Conservation (phyloP, 2,329 filamentous ascomycete species). For the Trichoderma guizhouense region DNA sequence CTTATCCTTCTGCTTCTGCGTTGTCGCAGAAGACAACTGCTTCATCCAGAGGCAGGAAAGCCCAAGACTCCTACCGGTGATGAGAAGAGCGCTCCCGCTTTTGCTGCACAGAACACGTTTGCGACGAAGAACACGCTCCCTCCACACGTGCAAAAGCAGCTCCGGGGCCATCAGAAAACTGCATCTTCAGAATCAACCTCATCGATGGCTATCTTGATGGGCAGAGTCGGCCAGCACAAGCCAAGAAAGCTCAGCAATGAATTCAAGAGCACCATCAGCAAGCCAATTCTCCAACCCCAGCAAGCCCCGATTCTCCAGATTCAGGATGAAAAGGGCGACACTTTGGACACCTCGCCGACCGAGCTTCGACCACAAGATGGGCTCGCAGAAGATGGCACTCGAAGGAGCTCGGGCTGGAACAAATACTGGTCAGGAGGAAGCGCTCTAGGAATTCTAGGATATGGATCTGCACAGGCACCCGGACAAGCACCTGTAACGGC, state of each 20-base stretch:
- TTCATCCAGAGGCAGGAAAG: slow-evolving; percentile 47
- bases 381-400: slow-evolving; percentile 41
- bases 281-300: slow-evolving; percentile 52
- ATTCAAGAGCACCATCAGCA: slow-evolving; percentile 61
- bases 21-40: slow-evolving; percentile 51
- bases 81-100: slow-evolving; percentile 56
- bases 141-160: slow-evolving; percentile 34
- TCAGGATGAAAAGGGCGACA: slow-evolving; percentile 43
- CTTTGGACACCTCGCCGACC: slow-evolving; percentile 34
- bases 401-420: slow-evolving; percentile 72
- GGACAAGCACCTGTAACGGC: not conserved
- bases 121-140: slow-evolving; percentile 43
- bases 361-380: slow-evolving; percentile 37
- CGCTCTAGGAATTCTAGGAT: slow-evolving; percentile 62
- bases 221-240: slow-evolving; percentile 52
- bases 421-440: slow-evolving; percentile 74
- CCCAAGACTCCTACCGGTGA: slow-evolving; percentile 43
- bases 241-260: slow-evolving; percentile 53
- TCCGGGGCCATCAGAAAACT: slow-evolving; percentile 51
- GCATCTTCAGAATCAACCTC: slow-evolving; percentile 57
- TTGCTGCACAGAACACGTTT: slow-evolving; percentile 43
- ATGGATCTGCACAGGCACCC: slow-evolving; percentile 41
- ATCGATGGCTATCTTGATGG: slow-evolving; percentile 64
- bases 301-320: slow-evolving; percentile 32
- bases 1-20: slow-evolving; percentile 61